A percentile compares a stretch with the other conserved stretches of the same genome.
Conservation (phyloP, 805 yeast species). For the Wickerhamomyces strasburgensis region DNA sequence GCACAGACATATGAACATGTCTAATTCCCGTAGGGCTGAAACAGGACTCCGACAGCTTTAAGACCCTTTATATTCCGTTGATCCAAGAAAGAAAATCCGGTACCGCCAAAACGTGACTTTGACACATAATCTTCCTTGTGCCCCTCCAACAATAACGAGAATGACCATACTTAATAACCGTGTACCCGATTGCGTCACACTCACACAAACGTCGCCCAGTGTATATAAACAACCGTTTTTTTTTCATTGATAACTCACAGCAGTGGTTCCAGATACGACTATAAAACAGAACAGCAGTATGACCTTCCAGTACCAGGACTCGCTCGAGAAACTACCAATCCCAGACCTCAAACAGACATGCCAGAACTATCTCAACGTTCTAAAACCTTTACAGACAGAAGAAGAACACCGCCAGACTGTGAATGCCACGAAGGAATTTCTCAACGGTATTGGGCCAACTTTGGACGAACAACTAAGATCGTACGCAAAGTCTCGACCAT, state of each 20-base stretch:
- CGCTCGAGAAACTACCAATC: slow-evolving; percentile 67
- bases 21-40: too few relatives aligned
- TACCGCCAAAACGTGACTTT: too few relatives aligned
- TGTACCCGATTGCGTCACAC: too few relatives aligned
- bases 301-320: slow-evolving; percentile 58
- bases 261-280: neutral
- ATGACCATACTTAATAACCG: too few relatives aligned
- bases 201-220: slow-evolving; percentile 2
- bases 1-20: too few relatives aligned
- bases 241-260: neutral
- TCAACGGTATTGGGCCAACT: slow-evolving; percentile 49
- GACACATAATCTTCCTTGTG: too few relatives aligned
- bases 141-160: too few relatives aligned
- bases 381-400: slow-evolving; percentile 79
- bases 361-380: slow-evolving; percentile 54
- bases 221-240: neutral
- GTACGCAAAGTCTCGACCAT: slow-evolving; percentile 59
- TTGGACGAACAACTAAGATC: slow-evolving; percentile 60
- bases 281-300: slow-evolving; percentile 8
- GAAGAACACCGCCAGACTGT: slow-evolving; percentile 60
- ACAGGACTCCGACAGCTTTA: too few relatives aligned
- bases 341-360: slow-evolving; percentile 72
- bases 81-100: too few relatives aligned
- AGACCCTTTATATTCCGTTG: too few relatives aligned
- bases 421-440: slow-evolving; percentile 51